These are phyloP conservation scores for Yamadazyma diospyri DNA, from an alignment of 1,139 yeast species.

Conservation along the genomic window DNA sequence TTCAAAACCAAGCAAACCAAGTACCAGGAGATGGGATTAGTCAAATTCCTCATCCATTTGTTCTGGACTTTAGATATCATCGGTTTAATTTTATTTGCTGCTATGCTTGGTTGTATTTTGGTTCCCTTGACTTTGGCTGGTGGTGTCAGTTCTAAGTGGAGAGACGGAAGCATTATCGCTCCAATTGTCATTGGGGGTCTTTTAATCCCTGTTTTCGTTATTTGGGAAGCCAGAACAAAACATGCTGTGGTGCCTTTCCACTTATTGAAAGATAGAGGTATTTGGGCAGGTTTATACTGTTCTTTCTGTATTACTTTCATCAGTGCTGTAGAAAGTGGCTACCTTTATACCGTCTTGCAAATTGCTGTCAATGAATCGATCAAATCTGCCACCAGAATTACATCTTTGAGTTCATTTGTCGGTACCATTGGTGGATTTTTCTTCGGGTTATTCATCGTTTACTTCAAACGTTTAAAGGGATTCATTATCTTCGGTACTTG, in stretches of 20 bases:
- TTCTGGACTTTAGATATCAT: slow-evolving; percentile 36
- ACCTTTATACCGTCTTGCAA: slow-evolving; percentile 32
- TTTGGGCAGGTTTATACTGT: slow-evolving; percentile 29
- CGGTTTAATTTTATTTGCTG: slow-evolving; percentile 29
- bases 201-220: slow-evolving; percentile 28
- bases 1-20: slow-evolving; percentile 21
- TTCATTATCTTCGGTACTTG: slow-evolving; percentile 32
- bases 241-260: slow-evolving; percentile 31
- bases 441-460: slow-evolving; percentile 30
- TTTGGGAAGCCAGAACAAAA: slow-evolving; percentile 31
- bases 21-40: slow-evolving; percentile 22
- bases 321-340: slow-evolving; percentile 28
- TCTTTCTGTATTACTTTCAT: slow-evolving; percentile 30
- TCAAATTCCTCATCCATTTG: slow-evolving; percentile 21
- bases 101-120: slow-evolving; percentile 33
- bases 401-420: slow-evolving; percentile 30
- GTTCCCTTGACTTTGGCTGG: slow-evolving; percentile 41
- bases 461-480: slow-evolving; percentile 26
- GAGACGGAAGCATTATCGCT: slow-evolving; percentile 27
- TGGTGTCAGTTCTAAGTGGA: slow-evolving; percentile 28
- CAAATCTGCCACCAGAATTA: slow-evolving; percentile 35
- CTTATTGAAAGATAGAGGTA: slow-evolving; percentile 35
- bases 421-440: slow-evolving; percentile 30
- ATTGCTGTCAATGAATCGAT: slow-evolving; percentile 31
- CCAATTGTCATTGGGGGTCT: slow-evolving; percentile 37